Percentiles rank a stretch among this genome's conserved stretches.
Evolutionary conservation across 2,329 filamentous ascomycete genomes (phyloP).

Genomic region (Neonectria faginata): DNA sequence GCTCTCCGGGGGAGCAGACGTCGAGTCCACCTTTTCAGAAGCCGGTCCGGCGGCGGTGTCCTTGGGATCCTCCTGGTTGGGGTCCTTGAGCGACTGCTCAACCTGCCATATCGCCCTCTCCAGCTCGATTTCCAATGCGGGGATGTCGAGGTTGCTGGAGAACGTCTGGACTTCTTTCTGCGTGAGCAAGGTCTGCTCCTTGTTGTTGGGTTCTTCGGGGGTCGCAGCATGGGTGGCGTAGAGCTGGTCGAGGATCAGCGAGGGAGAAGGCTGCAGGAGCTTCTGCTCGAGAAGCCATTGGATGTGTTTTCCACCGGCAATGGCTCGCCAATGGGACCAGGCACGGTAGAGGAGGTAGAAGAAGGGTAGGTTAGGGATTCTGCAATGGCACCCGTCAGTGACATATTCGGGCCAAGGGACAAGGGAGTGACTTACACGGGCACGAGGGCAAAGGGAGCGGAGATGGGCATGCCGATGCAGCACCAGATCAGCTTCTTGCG

Average conservation of each 20-base stretch:
- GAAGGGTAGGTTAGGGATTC: slow-evolving; percentile 93
- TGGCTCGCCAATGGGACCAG: slow-evolving; percentile 91
- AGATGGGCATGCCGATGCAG: slow-evolving; percentile 83
- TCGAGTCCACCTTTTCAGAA: slow-evolving; percentile 27
- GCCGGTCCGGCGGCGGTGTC: slow-evolving; percentile 31
- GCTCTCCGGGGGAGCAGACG: neutral
- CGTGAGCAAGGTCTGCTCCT: slow-evolving; percentile 58
- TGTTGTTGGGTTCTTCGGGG: slow-evolving; percentile 37
- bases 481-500: slow-evolving; percentile 83
- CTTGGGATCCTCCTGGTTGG: slow-evolving; percentile 35
- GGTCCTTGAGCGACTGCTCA: slow-evolving; percentile 60
- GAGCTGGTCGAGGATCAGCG: slow-evolving; percentile 76
- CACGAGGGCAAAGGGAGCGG: slow-evolving; percentile 83
- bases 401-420: neutral
- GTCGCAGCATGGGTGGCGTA: slow-evolving; percentile 66
- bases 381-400: slow-evolving; percentile 49
- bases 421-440: slow-evolving; percentile 75
- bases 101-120: slow-evolving; percentile 84
- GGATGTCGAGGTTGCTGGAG: slow-evolving; percentile 72
- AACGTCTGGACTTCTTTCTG: slow-evolving; percentile 67
- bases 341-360: slow-evolving; percentile 94
- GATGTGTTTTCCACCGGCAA: slow-evolving; percentile 86
- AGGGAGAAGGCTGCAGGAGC: slow-evolving; percentile 74
- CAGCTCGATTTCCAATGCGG: slow-evolving; percentile 77
- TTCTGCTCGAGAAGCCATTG: slow-evolving; percentile 83